A percentile compares a stretch with the other conserved stretches of the same genome.
Conservation (phyloP, 2,329 filamentous ascomycete genomes). For the Botrytis hyacinthi region DNA sequence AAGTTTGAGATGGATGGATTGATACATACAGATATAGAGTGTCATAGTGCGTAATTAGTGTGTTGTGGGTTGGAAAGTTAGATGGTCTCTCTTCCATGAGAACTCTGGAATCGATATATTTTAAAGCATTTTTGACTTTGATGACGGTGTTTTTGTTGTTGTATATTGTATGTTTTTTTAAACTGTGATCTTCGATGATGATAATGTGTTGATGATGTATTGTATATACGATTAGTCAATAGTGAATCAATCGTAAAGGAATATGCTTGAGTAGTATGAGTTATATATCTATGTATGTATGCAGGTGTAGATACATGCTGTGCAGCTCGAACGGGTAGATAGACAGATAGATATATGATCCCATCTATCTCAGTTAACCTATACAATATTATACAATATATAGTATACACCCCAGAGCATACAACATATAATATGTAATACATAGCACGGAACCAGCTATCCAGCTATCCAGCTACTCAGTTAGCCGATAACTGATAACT, state of each 20-base stretch:
- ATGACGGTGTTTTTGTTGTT: neutral
- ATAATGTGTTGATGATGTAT: neutral
- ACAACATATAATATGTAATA: no score
- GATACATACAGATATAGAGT: constrained; percentile 1
- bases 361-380: no score
- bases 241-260: neutral
- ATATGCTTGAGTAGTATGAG: no score
- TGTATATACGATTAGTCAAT: neutral
- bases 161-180: neutral
- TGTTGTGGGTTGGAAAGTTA: neutral
- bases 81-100: neutral
- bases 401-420: no score
- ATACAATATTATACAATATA: no score
- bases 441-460: no score
- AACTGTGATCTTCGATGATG: neutral
- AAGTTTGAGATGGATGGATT: neutral
- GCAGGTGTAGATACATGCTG: no score
- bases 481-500: no score
- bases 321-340: no score
- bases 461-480: no score
- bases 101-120: neutral
- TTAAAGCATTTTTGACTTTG: neutral
- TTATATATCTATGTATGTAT: no score
- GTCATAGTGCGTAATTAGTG: neutral
- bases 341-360: no score